phyloP scores from a whole-genome alignment of 495 filamentous ascomycete species.

The Penicillium arizonense region DNA sequence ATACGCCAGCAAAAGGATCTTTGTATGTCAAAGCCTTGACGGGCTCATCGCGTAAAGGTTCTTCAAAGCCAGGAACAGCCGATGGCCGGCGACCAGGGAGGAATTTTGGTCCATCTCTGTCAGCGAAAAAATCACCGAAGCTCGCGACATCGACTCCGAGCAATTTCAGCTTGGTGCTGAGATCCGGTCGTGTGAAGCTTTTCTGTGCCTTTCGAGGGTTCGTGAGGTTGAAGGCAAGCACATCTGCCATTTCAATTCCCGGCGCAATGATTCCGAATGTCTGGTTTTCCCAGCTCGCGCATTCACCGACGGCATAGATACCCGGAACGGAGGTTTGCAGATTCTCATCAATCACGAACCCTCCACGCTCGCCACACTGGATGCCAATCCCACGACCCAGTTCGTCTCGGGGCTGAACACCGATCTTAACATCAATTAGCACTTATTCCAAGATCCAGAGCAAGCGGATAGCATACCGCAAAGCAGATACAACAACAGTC shows the following conservation, averaged over 20 bases:
- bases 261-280: conserved; percentile 94
- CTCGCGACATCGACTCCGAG: conserved; percentile 93
- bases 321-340: conserved; percentile 69
- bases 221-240: conserved; percentile 92
- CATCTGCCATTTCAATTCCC: conserved; percentile 94
- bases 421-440: conserved; percentile 50
- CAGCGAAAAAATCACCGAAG: conserved; percentile 96
- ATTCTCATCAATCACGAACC: conserved; percentile 70
- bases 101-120: conserved; percentile 79
- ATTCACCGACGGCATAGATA: conserved; percentile 93
- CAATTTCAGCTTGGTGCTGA: conserved; percentile 93
- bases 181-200: conserved; percentile 78
- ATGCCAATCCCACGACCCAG: conserved; percentile 71
- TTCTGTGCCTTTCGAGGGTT: conserved; percentile 72
- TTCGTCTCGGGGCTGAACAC: conserved; percentile 81
- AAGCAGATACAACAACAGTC: conserved; percentile 86
- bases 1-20: conserved; percentile 90
- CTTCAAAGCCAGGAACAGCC: conserved; percentile 12
- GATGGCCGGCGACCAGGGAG: conserved; percentile 55
- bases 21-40: conserved; percentile 91
- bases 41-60: conserved; percentile 37
- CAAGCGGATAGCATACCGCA: conserved; percentile 51
- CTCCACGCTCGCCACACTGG: conserved; percentile 69
- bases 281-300: conserved; percentile 90
- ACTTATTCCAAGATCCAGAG: background rate